Conservation (phyloP, 192 early-diverging fungal genomes). For the Rhizoclosmatium globosum region DNA sequence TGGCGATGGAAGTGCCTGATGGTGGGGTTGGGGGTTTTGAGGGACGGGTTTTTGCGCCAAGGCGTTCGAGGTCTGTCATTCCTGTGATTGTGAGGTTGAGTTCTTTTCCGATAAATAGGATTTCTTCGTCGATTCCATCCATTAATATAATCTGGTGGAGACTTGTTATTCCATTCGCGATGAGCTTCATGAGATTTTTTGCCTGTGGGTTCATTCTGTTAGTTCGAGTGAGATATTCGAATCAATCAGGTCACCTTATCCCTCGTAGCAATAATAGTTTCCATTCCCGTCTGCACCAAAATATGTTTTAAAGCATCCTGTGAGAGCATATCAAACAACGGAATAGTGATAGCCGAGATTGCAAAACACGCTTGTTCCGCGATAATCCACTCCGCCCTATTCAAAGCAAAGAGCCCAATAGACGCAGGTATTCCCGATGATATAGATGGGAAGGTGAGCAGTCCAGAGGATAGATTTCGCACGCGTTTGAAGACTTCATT, state of each 20-base stretch:
- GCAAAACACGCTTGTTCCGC: slow-evolving; percentile 73
- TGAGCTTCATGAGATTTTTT: too few relatives aligned
- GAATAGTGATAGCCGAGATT: slow-evolving; percentile 76
- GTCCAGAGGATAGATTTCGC: slow-evolving; percentile 60
- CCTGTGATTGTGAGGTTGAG: slow-evolving; percentile 54
- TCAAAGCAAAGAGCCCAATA: slow-evolving; percentile 45
- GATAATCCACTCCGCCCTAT: slow-evolving; percentile 60
- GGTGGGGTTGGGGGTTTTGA: slow-evolving; percentile 33
- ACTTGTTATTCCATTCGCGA: too few relatives aligned
- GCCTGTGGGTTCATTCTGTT: slow-evolving; percentile 12
- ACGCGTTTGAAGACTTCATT: slow-evolving; percentile 63
- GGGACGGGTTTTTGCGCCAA: slow-evolving; percentile 58
- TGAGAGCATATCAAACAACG: slow-evolving; percentile 91
- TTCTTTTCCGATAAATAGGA: slow-evolving; percentile 31
- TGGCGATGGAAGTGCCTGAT: background rate
- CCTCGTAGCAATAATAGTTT: slow-evolving; percentile 66
- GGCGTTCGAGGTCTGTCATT: slow-evolving; percentile 70
- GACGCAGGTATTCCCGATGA: background rate
- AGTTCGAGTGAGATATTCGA: slow-evolving; percentile 29
- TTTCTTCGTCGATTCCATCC: slow-evolving; percentile 36
- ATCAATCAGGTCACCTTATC: slow-evolving; percentile 63
- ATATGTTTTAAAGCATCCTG: slow-evolving; percentile 78
- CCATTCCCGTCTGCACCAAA: slow-evolving; percentile 82
- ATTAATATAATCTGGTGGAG: background rate
- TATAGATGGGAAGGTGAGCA: background rate